These are phyloP conservation scores for Moesziomyces sp. DNA, from an alignment of 1,284 basidiomycete genomes.

Conservation along the genomic window DNA sequence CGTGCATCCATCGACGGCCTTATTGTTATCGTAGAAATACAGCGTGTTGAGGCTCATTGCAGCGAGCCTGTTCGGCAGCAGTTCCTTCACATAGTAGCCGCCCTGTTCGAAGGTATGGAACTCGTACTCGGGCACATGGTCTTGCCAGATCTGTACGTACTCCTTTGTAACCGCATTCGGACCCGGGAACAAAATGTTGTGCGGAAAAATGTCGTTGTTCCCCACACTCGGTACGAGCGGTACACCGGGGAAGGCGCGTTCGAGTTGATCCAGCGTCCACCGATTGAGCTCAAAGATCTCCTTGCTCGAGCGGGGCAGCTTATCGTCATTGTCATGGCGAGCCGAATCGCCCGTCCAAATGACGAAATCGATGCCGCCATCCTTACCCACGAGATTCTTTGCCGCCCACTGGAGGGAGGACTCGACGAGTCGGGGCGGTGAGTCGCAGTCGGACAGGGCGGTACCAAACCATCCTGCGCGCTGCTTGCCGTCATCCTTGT, in stretches of 20 bases:
- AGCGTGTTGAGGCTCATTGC: constrained; percentile 90
- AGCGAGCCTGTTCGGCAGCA: constrained; percentile 80
- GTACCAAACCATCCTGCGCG: constrained; percentile 67
- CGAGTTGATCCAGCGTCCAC: constrained; percentile 77
- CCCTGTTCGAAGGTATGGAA: constrained; percentile 73
- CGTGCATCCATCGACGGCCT: constrained; percentile 73
- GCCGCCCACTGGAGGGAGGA: constrained; percentile 83
- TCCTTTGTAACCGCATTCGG: constrained; percentile 83
- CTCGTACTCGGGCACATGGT: constrained; percentile 83
- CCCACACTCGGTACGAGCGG: constrained; percentile 86
- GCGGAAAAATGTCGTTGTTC: constrained; percentile 69
- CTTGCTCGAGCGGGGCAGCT: constrained; percentile 79
- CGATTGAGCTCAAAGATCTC: constrained; percentile 85
- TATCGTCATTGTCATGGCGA: constrained; percentile 87
- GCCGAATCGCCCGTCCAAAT: constrained; percentile 92
- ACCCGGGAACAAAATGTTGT: constrained; percentile 72
- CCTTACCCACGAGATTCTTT: constrained; percentile 72
- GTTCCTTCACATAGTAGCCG: constrained; percentile 84
- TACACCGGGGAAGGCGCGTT: constrained; percentile 78
- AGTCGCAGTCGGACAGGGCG: constrained; percentile 80
- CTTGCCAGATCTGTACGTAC: constrained; percentile 78
- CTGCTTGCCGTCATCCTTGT: constrained; percentile 47
- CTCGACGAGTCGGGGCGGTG: constrained; percentile 81
- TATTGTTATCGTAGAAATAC: constrained; percentile 92
- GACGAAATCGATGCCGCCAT: constrained; percentile 79